Conservation (phyloP, 345 rosid genomes). For the Isatis tinctoria region DNA sequence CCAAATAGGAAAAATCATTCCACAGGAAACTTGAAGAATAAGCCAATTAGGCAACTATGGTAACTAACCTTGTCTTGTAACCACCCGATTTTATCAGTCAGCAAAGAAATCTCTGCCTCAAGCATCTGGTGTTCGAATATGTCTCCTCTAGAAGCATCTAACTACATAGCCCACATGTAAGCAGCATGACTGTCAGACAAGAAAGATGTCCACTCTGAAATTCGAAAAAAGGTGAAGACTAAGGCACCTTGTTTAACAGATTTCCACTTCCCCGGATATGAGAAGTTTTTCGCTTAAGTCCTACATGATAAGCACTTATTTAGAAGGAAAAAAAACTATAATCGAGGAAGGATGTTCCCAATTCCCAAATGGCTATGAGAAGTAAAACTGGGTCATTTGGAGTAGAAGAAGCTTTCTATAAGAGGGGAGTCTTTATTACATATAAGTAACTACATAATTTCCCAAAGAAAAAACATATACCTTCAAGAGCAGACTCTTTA, state of each 20-base stretch:
- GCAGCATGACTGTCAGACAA: conserved; percentile 20
- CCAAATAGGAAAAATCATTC: not conserved
- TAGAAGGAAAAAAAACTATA: not conserved
- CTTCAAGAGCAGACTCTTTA: conserved; percentile 75
- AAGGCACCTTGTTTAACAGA: conserved; percentile 51
- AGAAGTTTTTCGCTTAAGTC: conserved; percentile 55
- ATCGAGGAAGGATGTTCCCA: not conserved
- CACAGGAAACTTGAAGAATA: not conserved
- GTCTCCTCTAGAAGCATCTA: conserved; percentile 58
- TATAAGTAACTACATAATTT: not conserved
- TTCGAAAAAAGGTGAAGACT: not conserved
- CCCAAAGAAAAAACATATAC: conserved; percentile 32
- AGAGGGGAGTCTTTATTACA: not conserved
- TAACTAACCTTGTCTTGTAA: conserved; percentile 73
- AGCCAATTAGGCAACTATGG: conserved; percentile 4
- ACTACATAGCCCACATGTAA: conserved; percentile 36
- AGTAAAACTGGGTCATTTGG: not conserved
- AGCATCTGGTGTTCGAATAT: conserved; percentile 67
- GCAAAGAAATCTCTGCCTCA: conserved; percentile 66
- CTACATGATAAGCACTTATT: conserved; percentile 41
- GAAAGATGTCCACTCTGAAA: not conserved
- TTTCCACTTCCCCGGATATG: conserved; percentile 39
- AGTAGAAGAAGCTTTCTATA: conserved; percentile 1
- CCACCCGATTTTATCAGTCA: conserved; percentile 55
- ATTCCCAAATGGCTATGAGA: not conserved